Evolutionary conservation across 2,329 filamentous ascomycete species (phyloP).

Genomic region (Claviceps sp.): DNA sequence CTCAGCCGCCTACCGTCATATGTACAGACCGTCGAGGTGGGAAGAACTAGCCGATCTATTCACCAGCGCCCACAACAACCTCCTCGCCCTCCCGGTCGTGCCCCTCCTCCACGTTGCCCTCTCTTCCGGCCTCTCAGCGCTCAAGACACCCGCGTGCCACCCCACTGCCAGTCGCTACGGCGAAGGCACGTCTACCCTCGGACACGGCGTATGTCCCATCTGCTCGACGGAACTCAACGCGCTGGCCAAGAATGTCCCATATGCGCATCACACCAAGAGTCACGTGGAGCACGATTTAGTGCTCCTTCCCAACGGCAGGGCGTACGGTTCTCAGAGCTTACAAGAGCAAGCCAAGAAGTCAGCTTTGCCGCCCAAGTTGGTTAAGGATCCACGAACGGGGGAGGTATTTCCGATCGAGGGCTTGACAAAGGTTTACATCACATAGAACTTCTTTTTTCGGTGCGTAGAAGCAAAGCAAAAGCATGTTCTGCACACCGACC

Average conservation of each 20-base stretch:
- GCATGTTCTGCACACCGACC: neutral
- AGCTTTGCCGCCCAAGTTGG: slow-evolving; percentile 48
- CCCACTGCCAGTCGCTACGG: slow-evolving; percentile 38
- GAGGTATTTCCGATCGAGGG: slow-evolving; percentile 48
- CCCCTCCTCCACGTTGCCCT: slow-evolving; percentile 86
- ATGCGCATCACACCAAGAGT: slow-evolving; percentile 90
- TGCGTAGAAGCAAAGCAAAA: neutral
- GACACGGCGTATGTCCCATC: slow-evolving; percentile 79
- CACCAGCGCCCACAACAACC: slow-evolving; percentile 69
- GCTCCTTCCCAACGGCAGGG: slow-evolving; percentile 73
- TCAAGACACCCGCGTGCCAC: slow-evolving; percentile 93
- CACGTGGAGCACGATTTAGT: slow-evolving; percentile 80
- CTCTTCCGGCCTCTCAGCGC: slow-evolving; percentile 77
- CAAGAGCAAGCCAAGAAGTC: slow-evolving; percentile 68
- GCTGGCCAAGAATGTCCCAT: slow-evolving; percentile 76
- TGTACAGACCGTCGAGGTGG: slow-evolving; percentile 69
- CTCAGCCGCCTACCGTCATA: slow-evolving; percentile 30
- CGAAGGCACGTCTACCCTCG: slow-evolving; percentile 30
- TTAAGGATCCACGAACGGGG: slow-evolving; percentile 70
- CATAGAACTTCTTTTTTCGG: slow-evolving; percentile 29
- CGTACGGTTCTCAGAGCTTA: slow-evolving; percentile 67
- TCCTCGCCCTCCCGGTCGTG: slow-evolving; percentile 68
- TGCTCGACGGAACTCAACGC: slow-evolving; percentile 93
- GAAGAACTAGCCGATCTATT: slow-evolving; percentile 64
- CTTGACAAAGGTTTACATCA: slow-evolving; percentile 84